Evolutionary conservation across 1,284 basidiomycete species (phyloP).

Genomic region (Cryptococcus jaspeensis): DNA sequence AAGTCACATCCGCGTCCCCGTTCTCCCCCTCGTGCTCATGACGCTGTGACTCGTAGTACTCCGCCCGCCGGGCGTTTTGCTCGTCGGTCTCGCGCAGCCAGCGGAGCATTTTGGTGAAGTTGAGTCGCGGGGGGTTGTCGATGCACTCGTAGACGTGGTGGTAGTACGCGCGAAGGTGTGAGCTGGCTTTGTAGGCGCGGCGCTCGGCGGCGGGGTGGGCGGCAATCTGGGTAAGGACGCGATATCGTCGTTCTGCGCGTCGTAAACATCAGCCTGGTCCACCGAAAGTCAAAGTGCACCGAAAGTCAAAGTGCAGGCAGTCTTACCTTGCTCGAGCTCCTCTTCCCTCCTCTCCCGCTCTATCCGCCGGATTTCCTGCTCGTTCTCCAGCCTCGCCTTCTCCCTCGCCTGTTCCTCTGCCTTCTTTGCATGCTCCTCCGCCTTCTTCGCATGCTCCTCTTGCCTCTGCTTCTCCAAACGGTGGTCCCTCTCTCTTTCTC

Average conservation of each 20-base stretch:
- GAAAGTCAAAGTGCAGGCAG: not conserved
- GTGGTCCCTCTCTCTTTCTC: slow-evolving; percentile 7
- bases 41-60: slow-evolving; percentile 31
- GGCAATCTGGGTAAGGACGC: slow-evolving; percentile 40
- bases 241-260: slow-evolving; percentile 37
- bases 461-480: slow-evolving; percentile 1
- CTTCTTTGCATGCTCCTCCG: not conserved
- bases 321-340: slow-evolving; percentile 42
- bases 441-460: not conserved
- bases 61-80: slow-evolving; percentile 26
- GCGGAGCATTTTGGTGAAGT: slow-evolving; percentile 42
- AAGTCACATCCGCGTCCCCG: not conserved
- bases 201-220: slow-evolving; percentile 44
- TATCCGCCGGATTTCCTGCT: slow-evolving; percentile 27
- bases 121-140: slow-evolving; percentile 39
- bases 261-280: too few species aligned
- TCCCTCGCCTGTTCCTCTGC: slow-evolving; percentile 14
- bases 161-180: slow-evolving; percentile 47
- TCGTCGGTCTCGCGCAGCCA: slow-evolving; percentile 36
- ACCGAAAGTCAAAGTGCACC: too few species aligned
- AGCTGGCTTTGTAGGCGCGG: slow-evolving; percentile 34
- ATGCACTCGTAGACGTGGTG: slow-evolving; percentile 41
- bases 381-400: slow-evolving; percentile 20
- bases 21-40: not conserved
- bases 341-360: slow-evolving; percentile 41